Conservation (phyloP, 2,329 filamentous ascomycete species). For the Fusarium tricinctum region DNA sequence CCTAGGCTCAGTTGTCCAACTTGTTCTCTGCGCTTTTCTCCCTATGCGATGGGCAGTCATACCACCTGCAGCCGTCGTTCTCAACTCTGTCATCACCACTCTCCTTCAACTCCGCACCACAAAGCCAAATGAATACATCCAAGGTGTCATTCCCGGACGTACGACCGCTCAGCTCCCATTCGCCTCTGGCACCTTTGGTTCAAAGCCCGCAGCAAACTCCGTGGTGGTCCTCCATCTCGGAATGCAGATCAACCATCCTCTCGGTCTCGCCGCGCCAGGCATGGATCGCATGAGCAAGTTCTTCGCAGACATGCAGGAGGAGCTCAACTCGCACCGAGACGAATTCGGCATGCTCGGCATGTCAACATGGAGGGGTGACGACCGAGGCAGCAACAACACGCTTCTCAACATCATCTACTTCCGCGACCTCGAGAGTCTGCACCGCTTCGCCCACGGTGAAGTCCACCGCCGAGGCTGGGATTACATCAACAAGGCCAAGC, state of each 20-base stretch:
- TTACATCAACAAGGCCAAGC: constrained; percentile 60
- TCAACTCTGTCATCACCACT: constrained; percentile 53
- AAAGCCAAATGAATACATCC: constrained; percentile 41
- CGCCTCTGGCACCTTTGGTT: constrained; percentile 49
- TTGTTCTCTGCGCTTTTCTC: constrained; percentile 52
- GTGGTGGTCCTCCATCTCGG: constrained; percentile 63
- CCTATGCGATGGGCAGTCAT: constrained; percentile 55
- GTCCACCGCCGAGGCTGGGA: constrained; percentile 65
- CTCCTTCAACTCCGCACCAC: constrained; percentile 44
- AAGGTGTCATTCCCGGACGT: constrained; percentile 52
- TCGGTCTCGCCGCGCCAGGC: constrained; percentile 63
- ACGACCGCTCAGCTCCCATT: constrained; percentile 54
- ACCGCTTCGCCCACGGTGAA: constrained; percentile 65
- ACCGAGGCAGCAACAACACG: constrained; percentile 58
- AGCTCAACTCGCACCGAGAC: constrained; percentile 55
- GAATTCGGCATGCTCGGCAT: constrained; percentile 63
- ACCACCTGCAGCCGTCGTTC: constrained; percentile 50
- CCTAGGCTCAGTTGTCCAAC: constrained; percentile 55
- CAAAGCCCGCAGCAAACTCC: constrained; percentile 47
- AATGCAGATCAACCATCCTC: constrained; percentile 62
- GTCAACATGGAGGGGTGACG: constrained; percentile 58
- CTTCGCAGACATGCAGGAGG: constrained; percentile 57
- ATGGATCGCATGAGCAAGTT: constrained; percentile 55
- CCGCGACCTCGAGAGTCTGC: constrained; percentile 61
- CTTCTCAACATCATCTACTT: constrained; percentile 66